phyloP scores from a whole-genome alignment of 495 filamentous ascomycete species.

The Lasiosphaeria hispida region DNA sequence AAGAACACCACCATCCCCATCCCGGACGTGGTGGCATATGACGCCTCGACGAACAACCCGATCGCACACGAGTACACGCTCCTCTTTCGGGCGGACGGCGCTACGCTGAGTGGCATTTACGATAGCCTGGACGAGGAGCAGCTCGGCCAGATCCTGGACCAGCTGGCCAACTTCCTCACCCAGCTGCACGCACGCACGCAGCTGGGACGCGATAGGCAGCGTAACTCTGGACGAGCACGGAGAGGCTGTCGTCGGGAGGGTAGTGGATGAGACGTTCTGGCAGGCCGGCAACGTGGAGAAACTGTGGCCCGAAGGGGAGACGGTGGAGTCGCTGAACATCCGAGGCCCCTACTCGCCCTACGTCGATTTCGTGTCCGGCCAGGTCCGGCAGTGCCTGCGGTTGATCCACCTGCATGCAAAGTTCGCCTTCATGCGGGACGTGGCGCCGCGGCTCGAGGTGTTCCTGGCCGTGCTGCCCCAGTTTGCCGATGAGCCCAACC shows the following conservation, averaged over 20 bases:
- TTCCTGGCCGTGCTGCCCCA: slow-evolving; percentile 18
- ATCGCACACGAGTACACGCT: slow-evolving; percentile 36
- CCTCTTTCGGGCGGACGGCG: slow-evolving; percentile 24
- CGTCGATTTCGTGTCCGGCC: slow-evolving; percentile 22
- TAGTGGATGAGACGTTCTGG: slow-evolving; percentile 38
- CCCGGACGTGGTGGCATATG: slow-evolving; percentile 27
- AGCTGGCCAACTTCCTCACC: slow-evolving; percentile 30
- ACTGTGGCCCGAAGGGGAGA: slow-evolving; percentile 26
- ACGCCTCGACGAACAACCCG: slow-evolving; percentile 28
- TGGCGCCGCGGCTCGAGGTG: slow-evolving; percentile 24
- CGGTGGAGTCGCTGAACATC: slow-evolving; percentile 20
- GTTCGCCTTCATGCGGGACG: slow-evolving; percentile 24
- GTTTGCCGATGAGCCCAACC: no score
- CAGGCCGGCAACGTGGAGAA: slow-evolving; percentile 23
- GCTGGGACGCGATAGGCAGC: slow-evolving; percentile 25
- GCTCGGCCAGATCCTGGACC: slow-evolving; percentile 23
- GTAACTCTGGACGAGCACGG: slow-evolving; percentile 10
- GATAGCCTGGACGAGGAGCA: slow-evolving; percentile 17
- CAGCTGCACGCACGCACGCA: slow-evolving; percentile 29
- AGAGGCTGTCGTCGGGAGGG: slow-evolving; percentile 7
- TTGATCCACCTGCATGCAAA: slow-evolving; percentile 24
- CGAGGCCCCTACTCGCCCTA: slow-evolving; percentile 21
- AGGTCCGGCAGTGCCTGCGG: slow-evolving; percentile 21
- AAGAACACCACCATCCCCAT: slow-evolving; percentile 31
- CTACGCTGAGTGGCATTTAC: slow-evolving; percentile 30